phyloP scores from a whole-genome alignment of 2,329 filamentous ascomycete genomes.

The Magnaporthiopsis rhizophila region DNA sequence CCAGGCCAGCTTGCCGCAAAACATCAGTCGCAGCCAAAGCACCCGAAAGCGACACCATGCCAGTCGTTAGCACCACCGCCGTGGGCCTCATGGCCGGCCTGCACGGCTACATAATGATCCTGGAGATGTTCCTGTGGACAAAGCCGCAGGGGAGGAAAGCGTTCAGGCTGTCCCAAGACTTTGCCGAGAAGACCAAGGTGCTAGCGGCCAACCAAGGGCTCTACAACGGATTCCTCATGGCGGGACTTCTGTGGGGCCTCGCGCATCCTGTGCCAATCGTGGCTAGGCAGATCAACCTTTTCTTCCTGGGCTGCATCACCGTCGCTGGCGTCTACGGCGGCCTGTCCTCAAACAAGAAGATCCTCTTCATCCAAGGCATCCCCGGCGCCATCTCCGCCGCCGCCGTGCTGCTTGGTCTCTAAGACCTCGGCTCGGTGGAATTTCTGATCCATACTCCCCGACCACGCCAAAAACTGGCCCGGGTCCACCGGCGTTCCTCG shows the following conservation, averaged over 20 bases:
- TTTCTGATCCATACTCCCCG: neutral
- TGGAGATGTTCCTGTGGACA: constrained; percentile 44
- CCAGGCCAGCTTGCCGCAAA: neutral
- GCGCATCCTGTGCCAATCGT: constrained; percentile 34
- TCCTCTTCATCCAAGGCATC: constrained; percentile 34
- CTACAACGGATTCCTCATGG: constrained; percentile 45
- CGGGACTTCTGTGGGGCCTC: constrained; percentile 39
- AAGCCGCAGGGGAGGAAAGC: constrained; percentile 32
- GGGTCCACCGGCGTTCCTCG: neutral
- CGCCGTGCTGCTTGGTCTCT: constrained; percentile 17
- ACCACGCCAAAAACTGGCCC: neutral
- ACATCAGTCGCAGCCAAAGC: neutral
- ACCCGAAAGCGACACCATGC: constrained; percentile 10
- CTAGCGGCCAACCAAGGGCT: constrained; percentile 44
- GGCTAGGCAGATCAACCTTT: constrained; percentile 34
- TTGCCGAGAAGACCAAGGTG: constrained; percentile 33
- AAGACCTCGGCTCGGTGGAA: neutral
- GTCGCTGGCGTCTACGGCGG: constrained; percentile 39
- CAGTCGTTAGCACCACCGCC: constrained; percentile 13
- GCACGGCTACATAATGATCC: constrained; percentile 40
- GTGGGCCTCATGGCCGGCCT: constrained; percentile 31
- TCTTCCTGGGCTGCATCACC: constrained; percentile 37
- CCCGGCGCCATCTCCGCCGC: constrained; percentile 24
- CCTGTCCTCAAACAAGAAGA: constrained; percentile 30
- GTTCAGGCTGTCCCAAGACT: constrained; percentile 35